Percentiles rank a stretch among this genome's conserved stretches.
These are phyloP conservation scores for Escovopsis sp. DNA, from an alignment of 2,329 filamentous ascomycete species.

Conservation along the genomic window DNA sequence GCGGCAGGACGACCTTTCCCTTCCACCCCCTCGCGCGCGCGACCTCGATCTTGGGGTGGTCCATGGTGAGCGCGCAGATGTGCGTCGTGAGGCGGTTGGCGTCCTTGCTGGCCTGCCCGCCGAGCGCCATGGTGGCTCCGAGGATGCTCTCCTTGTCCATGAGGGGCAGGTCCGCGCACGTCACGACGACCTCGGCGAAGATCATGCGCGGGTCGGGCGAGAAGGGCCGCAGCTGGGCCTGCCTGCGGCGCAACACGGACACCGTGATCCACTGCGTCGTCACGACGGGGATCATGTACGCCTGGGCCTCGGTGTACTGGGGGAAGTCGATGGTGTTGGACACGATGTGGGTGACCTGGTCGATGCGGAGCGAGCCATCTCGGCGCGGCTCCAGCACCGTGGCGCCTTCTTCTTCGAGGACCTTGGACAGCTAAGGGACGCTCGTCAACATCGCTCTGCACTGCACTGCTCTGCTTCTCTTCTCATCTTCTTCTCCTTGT, in stretches of 20 bases:
- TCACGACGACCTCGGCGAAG: constrained; percentile 70
- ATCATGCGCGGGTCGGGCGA: constrained; percentile 86
- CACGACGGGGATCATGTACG: constrained; percentile 71
- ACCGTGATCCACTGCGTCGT: constrained; percentile 65
- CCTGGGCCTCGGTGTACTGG: constrained; percentile 62
- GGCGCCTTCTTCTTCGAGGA: constrained; percentile 35
- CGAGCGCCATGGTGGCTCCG: constrained; percentile 77
- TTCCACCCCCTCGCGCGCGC: constrained; percentile 51
- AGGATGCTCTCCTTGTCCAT: constrained; percentile 86
- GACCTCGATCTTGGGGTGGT: constrained; percentile 55
- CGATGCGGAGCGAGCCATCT: constrained; percentile 33
- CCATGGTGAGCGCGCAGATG: constrained; percentile 66
- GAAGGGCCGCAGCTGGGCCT: constrained; percentile 66
- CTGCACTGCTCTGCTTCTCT: too few species aligned
- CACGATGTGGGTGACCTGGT: constrained; percentile 39
- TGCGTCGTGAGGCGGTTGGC: constrained; percentile 70
- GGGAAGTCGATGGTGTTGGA: constrained; percentile 79
- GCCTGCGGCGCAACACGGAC: constrained; percentile 54
- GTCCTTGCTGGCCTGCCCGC: constrained; percentile 62
- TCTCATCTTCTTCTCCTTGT: too few species aligned
- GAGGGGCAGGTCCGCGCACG: constrained; percentile 69
- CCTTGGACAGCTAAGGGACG: constrained; percentile 23
- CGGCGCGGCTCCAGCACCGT: constrained; percentile 30
- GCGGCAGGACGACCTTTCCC: constrained; percentile 77
- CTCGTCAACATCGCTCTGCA: background rate